Base-by-base conservation (phyloP, 2,329 filamentous ascomycete genomes). In the Cryphonectria japonica region DNA sequence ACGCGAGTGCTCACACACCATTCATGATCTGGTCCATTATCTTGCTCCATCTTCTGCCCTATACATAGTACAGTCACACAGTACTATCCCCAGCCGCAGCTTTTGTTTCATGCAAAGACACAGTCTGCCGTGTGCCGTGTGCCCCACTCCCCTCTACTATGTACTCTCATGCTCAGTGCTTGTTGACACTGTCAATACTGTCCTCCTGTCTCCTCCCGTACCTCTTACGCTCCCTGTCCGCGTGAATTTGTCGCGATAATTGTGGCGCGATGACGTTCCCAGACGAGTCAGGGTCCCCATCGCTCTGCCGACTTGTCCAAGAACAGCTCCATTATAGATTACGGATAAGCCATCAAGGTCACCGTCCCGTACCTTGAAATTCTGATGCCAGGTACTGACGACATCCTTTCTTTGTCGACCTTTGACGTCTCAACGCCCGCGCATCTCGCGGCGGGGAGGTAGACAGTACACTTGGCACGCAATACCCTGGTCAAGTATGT, bases 251-350 rank as follows among this genome's bases (percentile, higher is more conserved):
- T 72, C 66, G 71, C 71, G 62, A 71, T 50, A 68, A 72, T 71
- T 72, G 71, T 72, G 71, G 71, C 69, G 69, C 71, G 62, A 71
- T 72, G 71, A 72, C 71, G 69, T 72, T 60, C 46, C 46, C 29
- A 54, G 66, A 34, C 71, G 71, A 72, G 71, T 72, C 71, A 72
- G 71, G 57, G 62, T 57, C 50, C 50, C 69, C 69, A 68, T 69
- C 29, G 13, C 43, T 63, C 11, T 67, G 43, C 50, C 57, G 50
- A 50, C 39, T 61, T 61, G 46, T 37, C 59, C 46, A 69, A 57
- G 41, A 34, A 29, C 52, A 37, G 37, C 63, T 67, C 67, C 70
- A 69, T 43, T 43, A 14, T 63, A 64, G 32, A 67, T 67, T 67
- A 63, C 59, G 19, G 57, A 34, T 26, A 63, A 68, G 61, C 61